Evolutionary conservation across 2,329 filamentous ascomycete species (phyloP).

Genomic region (Fusarium nisikadoi): DNA sequence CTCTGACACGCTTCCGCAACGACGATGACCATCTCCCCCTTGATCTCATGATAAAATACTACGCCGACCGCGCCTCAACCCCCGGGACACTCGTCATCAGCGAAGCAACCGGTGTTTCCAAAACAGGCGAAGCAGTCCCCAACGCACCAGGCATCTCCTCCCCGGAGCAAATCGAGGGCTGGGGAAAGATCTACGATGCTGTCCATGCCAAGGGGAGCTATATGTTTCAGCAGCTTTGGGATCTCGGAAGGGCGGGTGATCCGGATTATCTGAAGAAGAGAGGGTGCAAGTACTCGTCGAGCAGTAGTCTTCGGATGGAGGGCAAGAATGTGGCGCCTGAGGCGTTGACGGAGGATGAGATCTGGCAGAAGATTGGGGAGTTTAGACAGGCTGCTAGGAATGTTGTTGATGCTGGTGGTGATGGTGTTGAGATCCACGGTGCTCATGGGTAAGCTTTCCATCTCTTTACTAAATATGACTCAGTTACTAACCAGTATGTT

Average conservation of each 20-base stretch:
- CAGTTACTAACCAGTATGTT: no score
- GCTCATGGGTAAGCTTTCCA: constrained; percentile 61
- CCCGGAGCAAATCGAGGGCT: constrained; percentile 66
- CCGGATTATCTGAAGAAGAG: constrained; percentile 34
- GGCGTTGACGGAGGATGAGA: constrained; percentile 70
- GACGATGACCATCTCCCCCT: constrained; percentile 50
- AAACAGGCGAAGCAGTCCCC: constrained; percentile 33
- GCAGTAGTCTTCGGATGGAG: constrained; percentile 38
- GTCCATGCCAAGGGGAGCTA: constrained; percentile 71
- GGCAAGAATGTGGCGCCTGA: constrained; percentile 27
- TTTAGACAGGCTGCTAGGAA: constrained; percentile 66
- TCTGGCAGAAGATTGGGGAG: constrained; percentile 69
- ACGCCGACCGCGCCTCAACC: constrained; percentile 55
- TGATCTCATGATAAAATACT: constrained; percentile 53
- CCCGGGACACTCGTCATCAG: constrained; percentile 58
- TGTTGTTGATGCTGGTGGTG: constrained; percentile 72
- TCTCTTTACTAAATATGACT: no score
- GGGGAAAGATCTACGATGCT: constrained; percentile 69
- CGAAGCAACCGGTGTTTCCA: constrained; percentile 58
- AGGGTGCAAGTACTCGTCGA: constrained; percentile 44
- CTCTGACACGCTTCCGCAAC: constrained; percentile 64
- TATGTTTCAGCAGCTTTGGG: constrained; percentile 74
- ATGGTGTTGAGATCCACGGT: constrained; percentile 71
- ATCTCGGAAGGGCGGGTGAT: constrained; percentile 62
- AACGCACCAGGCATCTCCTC: constrained; percentile 68